These are phyloP conservation scores for Fusarium nodosum DNA, from an alignment of 2,329 filamentous ascomycete genomes.

Conservation along the genomic window DNA sequence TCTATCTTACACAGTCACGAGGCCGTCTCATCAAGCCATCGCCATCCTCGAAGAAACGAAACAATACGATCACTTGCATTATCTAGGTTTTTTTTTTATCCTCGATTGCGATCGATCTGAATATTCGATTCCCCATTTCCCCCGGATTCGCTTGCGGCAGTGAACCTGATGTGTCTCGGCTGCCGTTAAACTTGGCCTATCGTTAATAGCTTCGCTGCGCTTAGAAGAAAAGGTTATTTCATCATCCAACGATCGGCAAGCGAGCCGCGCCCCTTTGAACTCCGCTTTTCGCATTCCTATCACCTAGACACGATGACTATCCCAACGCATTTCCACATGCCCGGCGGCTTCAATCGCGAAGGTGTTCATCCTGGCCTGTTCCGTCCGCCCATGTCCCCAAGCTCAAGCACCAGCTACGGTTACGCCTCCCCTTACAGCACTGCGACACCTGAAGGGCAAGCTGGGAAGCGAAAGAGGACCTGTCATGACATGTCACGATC, in stretches of 20 bases:
- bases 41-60: constrained; percentile 5
- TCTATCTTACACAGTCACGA: constrained; percentile 39
- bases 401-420: constrained; percentile 58
- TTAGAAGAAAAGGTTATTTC: constrained; percentile 21
- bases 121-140: constrained; percentile 12
- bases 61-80: neutral
- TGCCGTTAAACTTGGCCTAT: constrained; percentile 40
- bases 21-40: constrained; percentile 19
- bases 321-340: constrained; percentile 54
- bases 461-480: constrained; percentile 63
- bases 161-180: constrained; percentile 49
- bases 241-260: constrained; percentile 12
- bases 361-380: constrained; percentile 63
- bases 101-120: constrained; percentile 27
- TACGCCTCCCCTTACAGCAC: constrained; percentile 43
- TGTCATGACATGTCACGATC: constrained; percentile 51
- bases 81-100: neutral
- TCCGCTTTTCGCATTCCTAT: constrained; percentile 19
- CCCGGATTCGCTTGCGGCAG: constrained; percentile 38
- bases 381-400: constrained; percentile 61
- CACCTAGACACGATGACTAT: constrained; percentile 46
- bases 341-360: constrained; percentile 54
- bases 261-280: constrained; percentile 13
- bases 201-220: constrained; percentile 26
- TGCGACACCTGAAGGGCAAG: constrained; percentile 41